Evolutionary conservation across 176 grass and related monocot species (phyloP).

Genomic region (Oryza brachyantha): DNA sequence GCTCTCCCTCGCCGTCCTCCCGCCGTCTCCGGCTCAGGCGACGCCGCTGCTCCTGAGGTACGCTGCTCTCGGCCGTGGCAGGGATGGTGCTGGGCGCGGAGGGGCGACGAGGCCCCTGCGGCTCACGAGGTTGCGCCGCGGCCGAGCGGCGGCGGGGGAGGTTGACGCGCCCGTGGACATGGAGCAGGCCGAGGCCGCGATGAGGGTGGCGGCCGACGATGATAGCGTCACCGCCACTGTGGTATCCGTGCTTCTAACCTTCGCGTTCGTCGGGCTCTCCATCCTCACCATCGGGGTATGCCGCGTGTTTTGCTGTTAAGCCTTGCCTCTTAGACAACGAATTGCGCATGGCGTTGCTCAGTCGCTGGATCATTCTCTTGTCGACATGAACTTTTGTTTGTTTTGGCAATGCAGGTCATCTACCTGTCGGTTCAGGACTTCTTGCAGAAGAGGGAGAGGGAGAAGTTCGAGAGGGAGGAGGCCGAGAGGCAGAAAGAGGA

Average conservation of each 20-base stretch:
- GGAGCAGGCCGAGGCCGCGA: conserved; percentile 37
- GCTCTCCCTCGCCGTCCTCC: conserved; percentile 13
- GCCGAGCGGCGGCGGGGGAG: conserved; percentile 1
- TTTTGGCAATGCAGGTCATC: conserved; percentile 53
- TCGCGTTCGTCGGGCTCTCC: conserved; percentile 60
- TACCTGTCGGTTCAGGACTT: conserved; percentile 65
- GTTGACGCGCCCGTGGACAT: conserved; percentile 29
- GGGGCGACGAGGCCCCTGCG: neutral
- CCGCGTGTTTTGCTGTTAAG: neutral
- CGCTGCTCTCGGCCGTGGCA: neutral
- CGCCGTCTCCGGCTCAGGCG: neutral
- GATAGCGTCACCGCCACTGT: conserved; percentile 47
- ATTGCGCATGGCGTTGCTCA: neutral
- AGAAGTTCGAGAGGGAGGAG: conserved; percentile 74
- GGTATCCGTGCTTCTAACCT: conserved; percentile 42
- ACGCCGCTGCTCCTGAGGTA: neutral
- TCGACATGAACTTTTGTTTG: neutral
- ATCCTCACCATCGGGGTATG: conserved; percentile 57
- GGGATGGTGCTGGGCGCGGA: neutral
- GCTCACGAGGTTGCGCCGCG: conserved; percentile 22
- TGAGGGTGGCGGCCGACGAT: conserved; percentile 49
- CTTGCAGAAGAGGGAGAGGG: conserved; percentile 74
- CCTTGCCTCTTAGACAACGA: neutral
- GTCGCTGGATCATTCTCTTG: neutral
- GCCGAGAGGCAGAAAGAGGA: conserved; percentile 57